Evolutionary conservation across 192 early-diverging fungal species (phyloP).

Genomic region (Gamsiella multidivaricata): DNA sequence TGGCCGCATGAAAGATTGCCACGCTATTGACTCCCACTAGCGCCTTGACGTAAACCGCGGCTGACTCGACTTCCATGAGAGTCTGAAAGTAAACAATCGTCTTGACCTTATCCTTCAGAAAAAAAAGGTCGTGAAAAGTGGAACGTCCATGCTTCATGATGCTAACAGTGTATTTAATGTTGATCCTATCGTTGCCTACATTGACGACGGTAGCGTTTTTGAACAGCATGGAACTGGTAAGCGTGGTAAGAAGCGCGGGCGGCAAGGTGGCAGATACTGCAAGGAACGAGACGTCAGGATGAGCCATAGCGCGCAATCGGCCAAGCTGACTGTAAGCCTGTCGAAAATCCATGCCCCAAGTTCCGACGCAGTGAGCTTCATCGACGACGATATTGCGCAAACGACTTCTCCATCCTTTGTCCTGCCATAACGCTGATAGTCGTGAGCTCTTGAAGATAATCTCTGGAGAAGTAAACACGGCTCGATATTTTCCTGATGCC

Average conservation of each 20-base stretch:
- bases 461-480: conserved; percentile 41
- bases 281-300: neutral
- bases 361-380: conserved; percentile 17
- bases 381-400: conserved; percentile 14
- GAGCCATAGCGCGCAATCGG: conserved; percentile 1
- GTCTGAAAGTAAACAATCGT: conserved; percentile 21
- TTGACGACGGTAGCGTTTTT: neutral
- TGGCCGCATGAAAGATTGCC: too few species aligned
- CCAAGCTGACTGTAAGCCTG: conserved; percentile 1
- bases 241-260: neutral
- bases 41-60: too few species aligned
- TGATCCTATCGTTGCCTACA: conserved; percentile 17
- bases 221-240: neutral
- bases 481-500: conserved; percentile 7
- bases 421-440: conserved; percentile 1
- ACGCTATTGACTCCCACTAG: too few species aligned
- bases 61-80: neutral
- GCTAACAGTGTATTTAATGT: neutral
- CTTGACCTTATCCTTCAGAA: conserved; percentile 6
- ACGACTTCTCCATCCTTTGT: neutral
- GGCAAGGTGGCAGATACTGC: conserved; percentile 1
- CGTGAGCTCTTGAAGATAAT: conserved; percentile 6
- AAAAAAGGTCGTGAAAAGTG: neutral
- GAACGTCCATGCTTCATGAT: neutral
- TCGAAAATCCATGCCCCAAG: conserved; percentile 8